These are phyloP conservation scores for Dactylellina cionopaga DNA, from an alignment of 2,329 filamentous ascomycete genomes.

Conservation along the genomic window DNA sequence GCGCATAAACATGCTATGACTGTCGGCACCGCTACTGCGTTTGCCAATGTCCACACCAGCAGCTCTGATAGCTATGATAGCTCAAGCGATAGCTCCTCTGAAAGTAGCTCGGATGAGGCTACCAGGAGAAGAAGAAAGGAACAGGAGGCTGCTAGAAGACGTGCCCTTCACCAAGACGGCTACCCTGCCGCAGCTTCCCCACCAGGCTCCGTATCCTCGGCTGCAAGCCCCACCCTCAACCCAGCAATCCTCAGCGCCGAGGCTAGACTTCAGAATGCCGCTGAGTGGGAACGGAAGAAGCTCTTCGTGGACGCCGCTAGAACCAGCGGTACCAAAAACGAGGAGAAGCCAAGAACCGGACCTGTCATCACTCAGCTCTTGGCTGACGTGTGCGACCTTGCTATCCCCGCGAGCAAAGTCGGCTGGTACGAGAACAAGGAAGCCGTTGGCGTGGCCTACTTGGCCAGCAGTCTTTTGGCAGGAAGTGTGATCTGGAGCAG, in stretches of 20 bases:
- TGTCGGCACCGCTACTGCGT: slow-evolving; percentile 20
- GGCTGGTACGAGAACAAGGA: slow-evolving; percentile 51
- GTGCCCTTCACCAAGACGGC: slow-evolving; percentile 5
- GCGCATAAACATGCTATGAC: slow-evolving; percentile 28
- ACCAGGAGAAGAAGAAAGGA: not conserved
- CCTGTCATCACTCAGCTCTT: slow-evolving; percentile 42
- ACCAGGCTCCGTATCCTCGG: slow-evolving; percentile 18
- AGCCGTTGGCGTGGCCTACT: slow-evolving; percentile 24
- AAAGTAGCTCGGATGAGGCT: not conserved
- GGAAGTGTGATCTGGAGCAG: slow-evolving; percentile 49
- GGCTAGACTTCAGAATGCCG: slow-evolving; percentile 33
- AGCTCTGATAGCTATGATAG: not conserved
- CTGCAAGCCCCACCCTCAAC: slow-evolving; percentile 29
- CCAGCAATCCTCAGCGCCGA: slow-evolving; percentile 38
- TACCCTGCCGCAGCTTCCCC: slow-evolving; percentile 21
- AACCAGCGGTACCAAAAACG: slow-evolving; percentile 18
- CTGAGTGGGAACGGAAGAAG: slow-evolving; percentile 47
- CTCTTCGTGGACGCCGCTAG: slow-evolving; percentile 43
- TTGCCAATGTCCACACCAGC: not conserved
- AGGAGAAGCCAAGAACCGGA: slow-evolving; percentile 8
- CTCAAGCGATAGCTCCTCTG: slow-evolving; percentile 7
- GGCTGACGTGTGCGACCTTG: slow-evolving; percentile 46
- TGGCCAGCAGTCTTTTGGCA: slow-evolving; percentile 34
- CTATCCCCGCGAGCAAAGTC: slow-evolving; percentile 41
- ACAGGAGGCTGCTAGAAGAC: slow-evolving; percentile 12